A percentile compares a stretch with the other conserved stretches of the same genome.
These are phyloP conservation scores for Brasenia schreberi DNA, from an alignment of 164 flowering plant genomes.

Conservation along the genomic window DNA sequence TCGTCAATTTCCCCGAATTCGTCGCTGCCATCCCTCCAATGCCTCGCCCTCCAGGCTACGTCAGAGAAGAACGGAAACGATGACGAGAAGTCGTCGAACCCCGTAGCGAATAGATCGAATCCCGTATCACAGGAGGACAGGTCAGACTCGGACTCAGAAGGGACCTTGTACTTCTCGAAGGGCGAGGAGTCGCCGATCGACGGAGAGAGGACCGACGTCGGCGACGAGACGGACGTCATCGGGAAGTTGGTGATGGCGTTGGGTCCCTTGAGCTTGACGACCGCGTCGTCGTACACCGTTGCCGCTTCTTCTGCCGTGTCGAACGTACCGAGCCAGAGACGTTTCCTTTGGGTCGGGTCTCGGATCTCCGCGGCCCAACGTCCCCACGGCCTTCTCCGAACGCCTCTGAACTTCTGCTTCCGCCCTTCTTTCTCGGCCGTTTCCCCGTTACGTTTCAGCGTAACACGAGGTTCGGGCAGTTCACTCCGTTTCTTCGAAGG, in stretches of 20 bases:
- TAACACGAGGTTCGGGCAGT: too few species aligned
- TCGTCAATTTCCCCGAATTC: slow-evolving; percentile 29
- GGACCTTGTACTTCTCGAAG: background rate
- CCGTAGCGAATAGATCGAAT: background rate
- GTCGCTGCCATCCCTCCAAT: slow-evolving; percentile 7
- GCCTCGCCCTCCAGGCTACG: slow-evolving; percentile 9
- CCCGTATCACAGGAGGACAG: background rate
- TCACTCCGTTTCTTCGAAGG: slow-evolving; percentile 5
- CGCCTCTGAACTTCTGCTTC: slow-evolving; percentile 26
- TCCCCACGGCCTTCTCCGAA: slow-evolving; percentile 66
- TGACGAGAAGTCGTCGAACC: slow-evolving; percentile 8
- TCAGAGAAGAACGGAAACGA: slow-evolving; percentile 12
- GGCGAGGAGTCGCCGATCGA: background rate
- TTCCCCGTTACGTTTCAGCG: background rate
- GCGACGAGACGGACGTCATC: slow-evolving; percentile 20
- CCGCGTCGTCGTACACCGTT: slow-evolving; percentile 44
- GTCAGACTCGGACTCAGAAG: background rate
- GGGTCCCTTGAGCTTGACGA: slow-evolving; percentile 39
- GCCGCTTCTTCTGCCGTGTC: slow-evolving; percentile 74
- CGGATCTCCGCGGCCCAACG: slow-evolving; percentile 75
- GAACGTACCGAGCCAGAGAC: slow-evolving; percentile 68
- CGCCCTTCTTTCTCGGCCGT: background rate
- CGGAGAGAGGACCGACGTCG: slow-evolving; percentile 44
- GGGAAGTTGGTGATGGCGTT: slow-evolving; percentile 44
- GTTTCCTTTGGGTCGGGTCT: slow-evolving; percentile 35